A percentile compares a stretch with the other conserved stretches of the same genome.
These are phyloP conservation scores for Metarhizium anisopliae DNA, from an alignment of 2,329 filamentous ascomycete species.

Conservation along the genomic window DNA sequence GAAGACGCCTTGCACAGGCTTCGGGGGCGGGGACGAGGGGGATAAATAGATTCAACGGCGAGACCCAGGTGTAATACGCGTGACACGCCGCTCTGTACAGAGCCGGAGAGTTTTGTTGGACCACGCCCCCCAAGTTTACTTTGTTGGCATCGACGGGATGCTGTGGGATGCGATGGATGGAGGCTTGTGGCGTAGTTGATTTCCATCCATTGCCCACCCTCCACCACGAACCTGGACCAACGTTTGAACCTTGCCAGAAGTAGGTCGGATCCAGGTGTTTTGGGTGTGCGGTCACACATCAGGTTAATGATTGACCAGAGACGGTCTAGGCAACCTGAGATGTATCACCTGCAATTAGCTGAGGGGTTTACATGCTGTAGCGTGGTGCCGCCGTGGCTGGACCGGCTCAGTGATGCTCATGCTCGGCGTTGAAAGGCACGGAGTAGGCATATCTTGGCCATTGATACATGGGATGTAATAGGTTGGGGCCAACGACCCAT, in stretches of 20 bases:
- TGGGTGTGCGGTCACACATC: background rate
- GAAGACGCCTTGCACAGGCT: background rate
- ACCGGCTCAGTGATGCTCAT: background rate
- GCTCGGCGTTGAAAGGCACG: background rate
- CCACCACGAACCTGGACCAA: background rate
- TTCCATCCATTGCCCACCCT: constrained; percentile 4
- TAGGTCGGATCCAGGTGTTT: background rate
- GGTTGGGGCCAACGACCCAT: background rate
- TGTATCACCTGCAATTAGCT: background rate
- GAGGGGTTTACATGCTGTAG: background rate
- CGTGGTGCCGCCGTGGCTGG: background rate
- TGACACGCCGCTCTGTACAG: background rate
- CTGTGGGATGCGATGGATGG: background rate
- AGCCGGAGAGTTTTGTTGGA: background rate
- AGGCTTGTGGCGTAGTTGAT: constrained; percentile 1
- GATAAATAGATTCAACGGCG: background rate
- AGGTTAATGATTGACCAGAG: background rate
- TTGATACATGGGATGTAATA: background rate
- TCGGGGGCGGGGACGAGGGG: background rate
- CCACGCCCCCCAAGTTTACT: background rate
- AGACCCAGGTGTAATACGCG: background rate
- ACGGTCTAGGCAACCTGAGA: background rate
- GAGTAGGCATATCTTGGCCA: background rate
- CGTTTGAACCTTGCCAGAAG: background rate
- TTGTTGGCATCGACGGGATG: background rate